phyloP scores from a whole-genome alignment of 306 rosid genomes.

The Corylus heterophylla region DNA sequence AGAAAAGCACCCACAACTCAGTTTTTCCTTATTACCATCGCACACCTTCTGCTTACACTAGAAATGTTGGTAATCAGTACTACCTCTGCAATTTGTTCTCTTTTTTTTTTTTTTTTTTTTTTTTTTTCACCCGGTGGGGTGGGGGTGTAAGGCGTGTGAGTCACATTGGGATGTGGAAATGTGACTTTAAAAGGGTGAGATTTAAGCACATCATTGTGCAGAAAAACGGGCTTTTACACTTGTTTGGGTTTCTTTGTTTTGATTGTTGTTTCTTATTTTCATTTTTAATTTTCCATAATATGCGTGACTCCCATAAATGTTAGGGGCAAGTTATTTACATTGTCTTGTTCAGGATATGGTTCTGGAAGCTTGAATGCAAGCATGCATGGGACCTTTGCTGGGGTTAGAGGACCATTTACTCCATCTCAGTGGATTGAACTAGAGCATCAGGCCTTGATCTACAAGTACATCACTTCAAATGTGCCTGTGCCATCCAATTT shows the following conservation, averaged over 20 bases:
- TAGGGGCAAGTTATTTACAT: constrained; percentile 2
- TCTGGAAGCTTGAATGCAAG: constrained; percentile 38
- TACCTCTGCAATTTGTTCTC: not conserved
- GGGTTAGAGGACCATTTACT: constrained; percentile 49
- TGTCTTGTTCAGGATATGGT: constrained; percentile 38
- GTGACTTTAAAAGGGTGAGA: constrained; percentile 6
- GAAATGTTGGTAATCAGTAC: constrained; percentile 33
- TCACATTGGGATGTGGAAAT: not conserved
- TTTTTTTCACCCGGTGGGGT: not conserved
- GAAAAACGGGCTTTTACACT: constrained; percentile 12
- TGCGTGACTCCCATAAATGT: not conserved
- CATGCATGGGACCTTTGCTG: constrained; percentile 42
- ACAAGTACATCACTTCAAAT: constrained; percentile 51
- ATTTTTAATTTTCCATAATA: not conserved
- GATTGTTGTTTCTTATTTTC: not conserved
- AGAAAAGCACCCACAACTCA: constrained; percentile 19
- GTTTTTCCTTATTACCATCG: constrained; percentile 34
- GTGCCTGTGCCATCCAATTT: constrained; percentile 55
- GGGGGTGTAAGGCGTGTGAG: not conserved
- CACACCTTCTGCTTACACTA: constrained; percentile 24
- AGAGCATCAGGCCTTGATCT: constrained; percentile 66
- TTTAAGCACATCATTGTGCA: constrained; percentile 16
- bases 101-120: not conserved
- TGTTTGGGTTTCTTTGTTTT: not conserved
- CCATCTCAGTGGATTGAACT: constrained; percentile 64